Evolutionary conservation across 2,329 filamentous ascomycete genomes (phyloP).

Genomic region (Coniochaeta hoffmannii): DNA sequence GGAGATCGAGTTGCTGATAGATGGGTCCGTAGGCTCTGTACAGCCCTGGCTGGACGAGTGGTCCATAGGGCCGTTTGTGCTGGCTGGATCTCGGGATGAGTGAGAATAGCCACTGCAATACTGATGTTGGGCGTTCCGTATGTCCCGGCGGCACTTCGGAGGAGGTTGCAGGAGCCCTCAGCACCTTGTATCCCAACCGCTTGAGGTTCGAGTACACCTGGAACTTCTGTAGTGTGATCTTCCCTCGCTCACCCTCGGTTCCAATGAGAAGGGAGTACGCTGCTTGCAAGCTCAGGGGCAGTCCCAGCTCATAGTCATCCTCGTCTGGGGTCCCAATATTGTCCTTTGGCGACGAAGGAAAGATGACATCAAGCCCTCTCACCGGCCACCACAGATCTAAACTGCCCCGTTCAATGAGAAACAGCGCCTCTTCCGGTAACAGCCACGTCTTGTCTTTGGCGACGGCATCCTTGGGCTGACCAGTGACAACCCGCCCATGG

Average conservation of each 20-base stretch:
- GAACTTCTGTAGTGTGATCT: constrained; percentile 67
- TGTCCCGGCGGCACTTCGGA: neutral
- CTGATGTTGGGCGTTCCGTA: constrained; percentile 8
- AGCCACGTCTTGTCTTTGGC: constrained; percentile 68
- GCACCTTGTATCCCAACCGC: constrained; percentile 72
- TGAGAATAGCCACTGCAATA: constrained; percentile 49
- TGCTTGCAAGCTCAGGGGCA: constrained; percentile 87
- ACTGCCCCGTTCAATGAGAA: constrained; percentile 78
- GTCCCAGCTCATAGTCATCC: constrained; percentile 51
- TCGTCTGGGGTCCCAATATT: constrained; percentile 21
- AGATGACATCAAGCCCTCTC: constrained; percentile 39
- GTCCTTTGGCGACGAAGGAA: constrained; percentile 23
- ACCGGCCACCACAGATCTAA: constrained; percentile 81
- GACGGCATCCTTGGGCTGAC: constrained; percentile 43
- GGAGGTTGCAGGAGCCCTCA: constrained; percentile 48
- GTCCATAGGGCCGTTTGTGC: constrained; percentile 35
- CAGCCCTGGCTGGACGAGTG: constrained; percentile 54
- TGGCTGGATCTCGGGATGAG: constrained; percentile 26
- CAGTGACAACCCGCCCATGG: constrained; percentile 60
- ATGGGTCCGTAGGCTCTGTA: constrained; percentile 63
- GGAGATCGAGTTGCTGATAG: constrained; percentile 67
- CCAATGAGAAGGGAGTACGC: constrained; percentile 83
- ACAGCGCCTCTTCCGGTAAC: constrained; percentile 85
- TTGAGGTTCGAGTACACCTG: constrained; percentile 83
- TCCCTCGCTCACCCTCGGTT: constrained; percentile 52